Base-by-base conservation (phyloP, 129 eudicot species). In the Pulicaria dysenterica region DNA sequence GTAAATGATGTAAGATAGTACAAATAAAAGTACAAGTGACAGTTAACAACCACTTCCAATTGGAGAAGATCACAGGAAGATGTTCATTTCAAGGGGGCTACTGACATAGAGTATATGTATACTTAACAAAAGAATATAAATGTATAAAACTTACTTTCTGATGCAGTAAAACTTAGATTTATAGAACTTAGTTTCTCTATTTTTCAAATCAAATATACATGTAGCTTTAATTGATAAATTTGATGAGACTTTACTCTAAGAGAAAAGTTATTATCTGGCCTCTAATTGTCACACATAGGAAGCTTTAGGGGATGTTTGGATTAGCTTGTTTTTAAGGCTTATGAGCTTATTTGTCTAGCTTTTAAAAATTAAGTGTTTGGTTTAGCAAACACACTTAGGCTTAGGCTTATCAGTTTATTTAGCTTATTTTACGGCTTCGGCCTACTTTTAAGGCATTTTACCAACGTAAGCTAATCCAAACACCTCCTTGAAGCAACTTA, bases 1-100 rank as follows among this genome's bases (percentile, higher is more conserved):
- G 81, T 69, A 74, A 67, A 57, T 31, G 49, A 77, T 45, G 76
- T 66, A 64, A 70, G 31, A 56, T 41, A 46, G 14, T n/a, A 55
- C 34, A 38, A 61, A 62, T 24, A 24, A 41, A 59, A 49, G 71
- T 40, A 49, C 51, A 19, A 63, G 64, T 49, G 15, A 1, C 36
- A 42, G 44, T 53, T 50, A 72, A 39, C 16, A 51, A 50, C 31
- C 31, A 24, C 31, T 12, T 55, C 43, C 38, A 44, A 46, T 8
- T 56, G 10, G 67, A 53, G 54, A 55, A 43, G 45, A 75, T n/a
- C 73, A 44, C 31, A 55, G 48, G 38, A 45, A 74, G 64, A 51
- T 19, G 9, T 50, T 51, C 44, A 54, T 16, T 41, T 34, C 31
- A 31, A 41, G 9, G 42, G 13, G 34, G 41, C 24, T 54, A 10